Percentiles rank a stretch among this genome's conserved stretches.
These are phyloP conservation scores for Coemansia sp. DNA, from an alignment of 192 early-diverging fungal species.

Conservation along the genomic window DNA sequence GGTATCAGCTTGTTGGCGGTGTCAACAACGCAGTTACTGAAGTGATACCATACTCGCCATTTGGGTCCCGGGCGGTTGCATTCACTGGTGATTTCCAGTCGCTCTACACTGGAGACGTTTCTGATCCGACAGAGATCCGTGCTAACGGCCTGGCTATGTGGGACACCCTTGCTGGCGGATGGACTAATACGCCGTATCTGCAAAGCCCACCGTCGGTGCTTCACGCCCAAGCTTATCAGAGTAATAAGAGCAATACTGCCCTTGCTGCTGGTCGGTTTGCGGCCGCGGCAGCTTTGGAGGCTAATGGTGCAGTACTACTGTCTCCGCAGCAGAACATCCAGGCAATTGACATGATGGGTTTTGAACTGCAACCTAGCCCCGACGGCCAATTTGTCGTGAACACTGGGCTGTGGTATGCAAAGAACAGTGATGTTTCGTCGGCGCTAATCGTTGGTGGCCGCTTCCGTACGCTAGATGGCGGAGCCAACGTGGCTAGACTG, in stretches of 20 bases:
- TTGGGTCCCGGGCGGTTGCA: slow-evolving; percentile 29
- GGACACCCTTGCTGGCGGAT: slow-evolving; percentile 29
- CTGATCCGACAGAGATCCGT: background rate
- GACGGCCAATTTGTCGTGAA: slow-evolving; percentile 40
- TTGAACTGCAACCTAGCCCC: slow-evolving; percentile 25
- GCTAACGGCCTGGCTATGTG: slow-evolving; percentile 34
- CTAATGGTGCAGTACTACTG: slow-evolving; percentile 37
- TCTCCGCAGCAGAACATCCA: slow-evolving; percentile 24
- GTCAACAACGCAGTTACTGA: slow-evolving; percentile 52
- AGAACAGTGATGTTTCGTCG: slow-evolving; percentile 39
- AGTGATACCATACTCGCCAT: slow-evolving; percentile 49
- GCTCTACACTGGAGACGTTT: slow-evolving; percentile 7
- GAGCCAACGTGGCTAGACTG: slow-evolving; percentile 49
- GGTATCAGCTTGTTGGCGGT: slow-evolving; percentile 48
- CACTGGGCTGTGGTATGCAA: slow-evolving; percentile 57
- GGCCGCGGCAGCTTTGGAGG: slow-evolving; percentile 40
- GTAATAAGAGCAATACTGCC: slow-evolving; percentile 26
- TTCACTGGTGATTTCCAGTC: slow-evolving; percentile 32
- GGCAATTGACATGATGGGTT: slow-evolving; percentile 33
- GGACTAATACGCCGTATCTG: slow-evolving; percentile 45
- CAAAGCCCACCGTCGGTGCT: slow-evolving; percentile 29
- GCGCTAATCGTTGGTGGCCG: slow-evolving; percentile 56
- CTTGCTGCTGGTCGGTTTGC: slow-evolving; percentile 37
- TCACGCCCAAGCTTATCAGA: slow-evolving; percentile 19
- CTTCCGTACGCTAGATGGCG: slow-evolving; percentile 51